Base-by-base conservation (phyloP, 257 asterid species). In the Solanum tacnaense region DNA sequence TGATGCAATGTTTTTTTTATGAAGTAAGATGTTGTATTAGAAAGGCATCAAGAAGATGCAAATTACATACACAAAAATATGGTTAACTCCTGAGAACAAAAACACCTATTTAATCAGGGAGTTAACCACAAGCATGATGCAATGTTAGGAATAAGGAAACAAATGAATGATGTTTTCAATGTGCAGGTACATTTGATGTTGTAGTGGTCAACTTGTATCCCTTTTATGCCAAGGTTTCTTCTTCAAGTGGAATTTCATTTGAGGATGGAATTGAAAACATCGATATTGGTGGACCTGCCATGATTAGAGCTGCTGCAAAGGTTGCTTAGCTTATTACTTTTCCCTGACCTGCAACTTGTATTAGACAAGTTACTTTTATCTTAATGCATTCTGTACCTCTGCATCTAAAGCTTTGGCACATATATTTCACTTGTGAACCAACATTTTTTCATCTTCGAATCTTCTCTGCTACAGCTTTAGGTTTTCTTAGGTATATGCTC, bases 281-380 rank as follows among this genome's bases (percentile, higher is more conserved):
- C 25, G 99, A 97, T 92, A 97, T 96, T 91, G 99, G 99, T 29
- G 99, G 99, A 73, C 99, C 99, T 90, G 92, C 99, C 91, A 96
- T 97, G 99, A 97, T 97, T 84, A 95, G 98, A 92, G 99, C 98
- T 85, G 99, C 99, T 44, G 99, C 99, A 36, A 97, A 97, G 99
- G 99, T 95, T 56, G 25, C 60, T 62, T 18, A 56, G 76, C 85
- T 86, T 52, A 62, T 9, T 15, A 29, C 75, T 34, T 49, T 52
- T 79, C 31, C 38, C 70, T 82, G 10, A 31, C 70, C 11, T 82
- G 86, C 41, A 31, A 18, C 27, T 73, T 49, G 31, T 25, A 31
- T 4, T 1, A 31, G 38, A 23, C 56, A 7, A 70, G 68, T 85
- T 41, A 25, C 29, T 85, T 85, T 5, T 70, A 32, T 39, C 32